These are phyloP conservation scores for Aspergillus felis DNA, from an alignment of 2,329 filamentous ascomycete species.

Conservation along the genomic window DNA sequence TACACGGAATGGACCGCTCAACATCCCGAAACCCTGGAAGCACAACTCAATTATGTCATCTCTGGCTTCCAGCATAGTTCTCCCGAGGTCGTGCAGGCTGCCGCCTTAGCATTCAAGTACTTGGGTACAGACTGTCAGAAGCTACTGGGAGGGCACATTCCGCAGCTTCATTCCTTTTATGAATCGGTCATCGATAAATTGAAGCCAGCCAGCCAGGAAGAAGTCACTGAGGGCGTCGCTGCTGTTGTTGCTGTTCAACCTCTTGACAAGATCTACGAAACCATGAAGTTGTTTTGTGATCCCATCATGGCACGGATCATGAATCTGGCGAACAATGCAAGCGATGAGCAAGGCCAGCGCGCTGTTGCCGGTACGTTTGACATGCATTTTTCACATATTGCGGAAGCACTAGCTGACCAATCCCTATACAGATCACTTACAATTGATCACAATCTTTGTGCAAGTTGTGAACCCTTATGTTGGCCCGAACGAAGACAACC, in stretches of 20 bases:
- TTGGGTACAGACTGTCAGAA: slow-evolving; percentile 94
- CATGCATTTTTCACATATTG: background rate
- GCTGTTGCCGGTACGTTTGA: slow-evolving; percentile 67
- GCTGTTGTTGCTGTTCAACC: slow-evolving; percentile 87
- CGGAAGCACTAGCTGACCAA: slow-evolving; percentile 9
- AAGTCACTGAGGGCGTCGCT: slow-evolving; percentile 93
- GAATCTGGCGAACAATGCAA: slow-evolving; percentile 78
- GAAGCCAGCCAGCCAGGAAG: slow-evolving; percentile 82
- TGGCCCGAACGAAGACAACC: slow-evolving; percentile 69
- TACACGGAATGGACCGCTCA: slow-evolving; percentile 98
- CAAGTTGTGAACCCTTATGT: slow-evolving; percentile 74
- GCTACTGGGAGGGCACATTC: slow-evolving; percentile 75
- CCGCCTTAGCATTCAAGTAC: slow-evolving; percentile 92
- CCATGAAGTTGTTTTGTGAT: slow-evolving; percentile 89
- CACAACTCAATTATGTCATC: slow-evolving; percentile 94
- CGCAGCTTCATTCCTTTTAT: slow-evolving; percentile 88
- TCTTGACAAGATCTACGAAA: slow-evolving; percentile 70
- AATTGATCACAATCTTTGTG: slow-evolving; percentile 87
- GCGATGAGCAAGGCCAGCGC: slow-evolving; percentile 76
- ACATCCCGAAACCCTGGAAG: slow-evolving; percentile 85
- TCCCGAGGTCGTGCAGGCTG: slow-evolving; percentile 84
- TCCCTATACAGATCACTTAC: slow-evolving; percentile 66
- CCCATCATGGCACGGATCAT: slow-evolving; percentile 83
- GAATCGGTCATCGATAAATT: slow-evolving; percentile 82
- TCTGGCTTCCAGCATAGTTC: slow-evolving; percentile 85